Conservation (phyloP, 805 yeast species). For the Pichia rugopelliculosa region DNA sequence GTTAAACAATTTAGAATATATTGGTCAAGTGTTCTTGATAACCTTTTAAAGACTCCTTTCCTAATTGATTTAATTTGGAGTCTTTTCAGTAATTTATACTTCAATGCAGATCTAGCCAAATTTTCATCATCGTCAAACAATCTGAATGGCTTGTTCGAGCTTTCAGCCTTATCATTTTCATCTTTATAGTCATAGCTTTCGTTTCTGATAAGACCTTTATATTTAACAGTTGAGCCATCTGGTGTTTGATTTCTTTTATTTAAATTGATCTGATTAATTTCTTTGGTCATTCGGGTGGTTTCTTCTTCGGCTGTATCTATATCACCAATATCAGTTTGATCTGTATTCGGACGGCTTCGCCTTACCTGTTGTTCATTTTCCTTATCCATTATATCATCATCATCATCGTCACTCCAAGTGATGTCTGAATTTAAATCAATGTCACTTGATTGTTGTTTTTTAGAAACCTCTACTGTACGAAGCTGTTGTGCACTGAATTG, state of each 20-base stretch:
- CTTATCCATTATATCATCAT: slow-evolving; percentile 18
- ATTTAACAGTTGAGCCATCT: background rate
- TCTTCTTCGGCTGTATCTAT: background rate
- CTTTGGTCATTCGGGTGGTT: background rate
- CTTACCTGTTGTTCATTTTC: slow-evolving; percentile 1
- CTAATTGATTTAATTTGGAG: slow-evolving; percentile 36
- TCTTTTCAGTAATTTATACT: slow-evolving; percentile 40
- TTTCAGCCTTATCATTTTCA: slow-evolving; percentile 2
- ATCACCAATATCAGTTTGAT: slow-evolving; percentile 1
- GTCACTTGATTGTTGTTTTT: background rate
- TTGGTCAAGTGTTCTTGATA: slow-evolving; percentile 34
- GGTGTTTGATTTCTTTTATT: slow-evolving; percentile 15
- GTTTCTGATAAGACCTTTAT: slow-evolving; percentile 1
- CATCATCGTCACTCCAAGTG: slow-evolving; percentile 25
- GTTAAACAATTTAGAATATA: slow-evolving; percentile 47
- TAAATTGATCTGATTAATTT: slow-evolving; percentile 10
- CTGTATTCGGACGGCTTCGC: slow-evolving; percentile 3
- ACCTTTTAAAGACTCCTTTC: slow-evolving; percentile 26
- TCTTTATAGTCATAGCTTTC: background rate
- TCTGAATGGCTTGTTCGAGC: slow-evolving; percentile 2
- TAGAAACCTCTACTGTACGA: no score
- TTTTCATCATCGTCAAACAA: slow-evolving; percentile 14
- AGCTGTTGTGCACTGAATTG: background rate
- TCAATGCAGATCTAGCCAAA: slow-evolving; percentile 37
- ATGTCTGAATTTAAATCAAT: slow-evolving; percentile 10